Conservation (phyloP, 352 stramenopile genomes). For the Lagenidium giganteum region DNA sequence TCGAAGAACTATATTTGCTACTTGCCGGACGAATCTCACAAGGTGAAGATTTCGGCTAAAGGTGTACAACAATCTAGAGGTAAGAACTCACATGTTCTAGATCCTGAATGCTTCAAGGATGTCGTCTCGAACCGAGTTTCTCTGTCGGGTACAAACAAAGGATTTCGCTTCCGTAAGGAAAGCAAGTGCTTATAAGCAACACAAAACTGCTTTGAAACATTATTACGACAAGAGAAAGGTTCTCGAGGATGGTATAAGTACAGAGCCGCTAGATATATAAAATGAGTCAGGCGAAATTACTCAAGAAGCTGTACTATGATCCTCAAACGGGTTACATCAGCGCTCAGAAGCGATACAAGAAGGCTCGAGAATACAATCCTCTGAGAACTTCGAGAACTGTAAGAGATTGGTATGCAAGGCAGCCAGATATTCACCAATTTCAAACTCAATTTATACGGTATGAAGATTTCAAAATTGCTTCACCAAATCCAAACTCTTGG, state of each 20-base stretch:
- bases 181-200: constrained; percentile 20
- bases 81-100: constrained; percentile 14
- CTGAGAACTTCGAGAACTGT: constrained; percentile 15
- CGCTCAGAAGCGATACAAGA: constrained; percentile 15
- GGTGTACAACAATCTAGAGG: constrained; percentile 17
- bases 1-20: constrained; percentile 25
- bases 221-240: constrained; percentile 26
- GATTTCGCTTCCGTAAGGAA: constrained; percentile 18
- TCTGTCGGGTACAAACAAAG: constrained; percentile 21
- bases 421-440: constrained; percentile 18
- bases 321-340: constrained; percentile 18
- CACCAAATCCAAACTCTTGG: constrained; percentile 20
- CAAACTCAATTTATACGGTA: constrained; percentile 8
- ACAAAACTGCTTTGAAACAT: constrained; percentile 17
- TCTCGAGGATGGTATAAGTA: constrained; percentile 20
- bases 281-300: neutral
- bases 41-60: constrained; percentile 18
- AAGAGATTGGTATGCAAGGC: constrained; percentile 14
- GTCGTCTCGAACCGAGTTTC: constrained; percentile 21
- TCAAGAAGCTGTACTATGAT: constrained; percentile 21
- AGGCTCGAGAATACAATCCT: constrained; percentile 11
- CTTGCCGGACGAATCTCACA: constrained; percentile 10
- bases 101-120: constrained; percentile 13
- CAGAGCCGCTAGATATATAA: constrained; percentile 19
- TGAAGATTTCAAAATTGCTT: constrained; percentile 14